Conservation (phyloP, 768 basidiomycete genomes). For the Gautieria morchelliformis region DNA sequence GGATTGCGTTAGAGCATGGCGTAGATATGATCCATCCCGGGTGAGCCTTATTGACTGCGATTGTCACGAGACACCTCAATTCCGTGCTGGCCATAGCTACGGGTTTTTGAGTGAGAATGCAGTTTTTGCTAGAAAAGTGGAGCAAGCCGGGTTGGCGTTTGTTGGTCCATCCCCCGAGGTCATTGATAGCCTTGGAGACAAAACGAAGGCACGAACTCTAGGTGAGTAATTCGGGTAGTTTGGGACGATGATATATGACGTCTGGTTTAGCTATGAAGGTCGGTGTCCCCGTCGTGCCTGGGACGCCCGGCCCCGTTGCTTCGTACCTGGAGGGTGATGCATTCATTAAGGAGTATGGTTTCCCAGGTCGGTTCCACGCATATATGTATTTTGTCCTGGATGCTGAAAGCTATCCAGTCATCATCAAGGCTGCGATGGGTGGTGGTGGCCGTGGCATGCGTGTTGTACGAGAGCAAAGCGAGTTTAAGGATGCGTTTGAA, state of each 20-base stretch:
- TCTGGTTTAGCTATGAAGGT: slow-evolving; percentile 62
- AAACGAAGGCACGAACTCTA: slow-evolving; percentile 91
- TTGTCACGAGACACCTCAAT: not conserved
- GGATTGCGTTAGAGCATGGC: slow-evolving; percentile 92
- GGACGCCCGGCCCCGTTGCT: slow-evolving; percentile 90
- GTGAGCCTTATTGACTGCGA: slow-evolving; percentile 30
- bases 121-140: slow-evolving; percentile 93
- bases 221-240: slow-evolving; percentile 35
- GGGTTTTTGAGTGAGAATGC: slow-evolving; percentile 98
- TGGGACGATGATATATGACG: not conserved
- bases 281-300: slow-evolving; percentile 93
- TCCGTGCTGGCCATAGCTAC: slow-evolving; percentile 43
- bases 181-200: slow-evolving; percentile 96
- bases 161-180: slow-evolving; percentile 93
- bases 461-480: slow-evolving; percentile 88
- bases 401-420: slow-evolving; percentile 42
- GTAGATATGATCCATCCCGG: slow-evolving; percentile 99
- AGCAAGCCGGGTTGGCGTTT: slow-evolving; percentile 94
- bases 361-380: slow-evolving; percentile 54
- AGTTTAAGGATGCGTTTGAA: slow-evolving; percentile 83
- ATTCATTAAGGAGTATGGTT: slow-evolving; percentile 94
- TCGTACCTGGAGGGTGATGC: slow-evolving; percentile 68
- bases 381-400: not conserved
- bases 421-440: slow-evolving; percentile 99
- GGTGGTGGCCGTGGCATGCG: slow-evolving; percentile 99